Conservation (phyloP, 2,329 filamentous ascomycete species). For the Phaeoacremonium minimum region DNA sequence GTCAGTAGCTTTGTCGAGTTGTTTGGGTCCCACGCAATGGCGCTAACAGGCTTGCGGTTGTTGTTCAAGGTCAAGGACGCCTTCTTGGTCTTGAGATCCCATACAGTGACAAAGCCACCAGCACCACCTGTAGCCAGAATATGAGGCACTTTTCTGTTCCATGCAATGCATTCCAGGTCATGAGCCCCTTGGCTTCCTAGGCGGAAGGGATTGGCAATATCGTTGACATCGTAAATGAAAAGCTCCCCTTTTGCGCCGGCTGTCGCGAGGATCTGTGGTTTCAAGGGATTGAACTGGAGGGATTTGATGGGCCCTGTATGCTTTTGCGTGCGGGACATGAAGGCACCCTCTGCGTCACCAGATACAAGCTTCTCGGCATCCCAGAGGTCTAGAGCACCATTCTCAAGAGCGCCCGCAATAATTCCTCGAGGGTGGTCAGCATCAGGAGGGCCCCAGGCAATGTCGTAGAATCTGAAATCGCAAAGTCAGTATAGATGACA, state of each 20-base stretch:
- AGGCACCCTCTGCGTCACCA: conserved; percentile 63
- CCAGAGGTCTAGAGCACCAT: conserved; percentile 89
- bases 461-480: conserved; percentile 81
- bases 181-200: conserved; percentile 86
- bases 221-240: conserved; percentile 91
- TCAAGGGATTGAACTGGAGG: conserved; percentile 92
- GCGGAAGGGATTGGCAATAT: conserved; percentile 81
- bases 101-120: conserved; percentile 94
- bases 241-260: conserved; percentile 94
- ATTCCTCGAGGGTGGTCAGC: conserved; percentile 78
- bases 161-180: conserved; percentile 93
- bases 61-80: conserved; percentile 95
- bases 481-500: conserved; percentile 5
- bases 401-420: conserved; percentile 92
- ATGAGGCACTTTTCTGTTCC: conserved; percentile 97
- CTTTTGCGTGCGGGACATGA: conserved; percentile 82
- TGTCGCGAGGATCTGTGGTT: conserved; percentile 86
- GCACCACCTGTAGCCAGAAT: conserved; percentile 92
- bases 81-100: conserved; percentile 98
- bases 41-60: conserved; percentile 88
- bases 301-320: conserved; percentile 92
- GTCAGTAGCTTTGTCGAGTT: conserved; percentile 93
- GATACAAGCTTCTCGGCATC: conserved; percentile 69
- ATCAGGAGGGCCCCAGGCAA: conserved; percentile 85
- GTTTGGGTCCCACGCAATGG: conserved; percentile 95